Percentiles rank a stretch among this genome's conserved stretches.
Conservation (phyloP, 108 stramenopile species). For the Stephanodiscus triporus region DNA sequence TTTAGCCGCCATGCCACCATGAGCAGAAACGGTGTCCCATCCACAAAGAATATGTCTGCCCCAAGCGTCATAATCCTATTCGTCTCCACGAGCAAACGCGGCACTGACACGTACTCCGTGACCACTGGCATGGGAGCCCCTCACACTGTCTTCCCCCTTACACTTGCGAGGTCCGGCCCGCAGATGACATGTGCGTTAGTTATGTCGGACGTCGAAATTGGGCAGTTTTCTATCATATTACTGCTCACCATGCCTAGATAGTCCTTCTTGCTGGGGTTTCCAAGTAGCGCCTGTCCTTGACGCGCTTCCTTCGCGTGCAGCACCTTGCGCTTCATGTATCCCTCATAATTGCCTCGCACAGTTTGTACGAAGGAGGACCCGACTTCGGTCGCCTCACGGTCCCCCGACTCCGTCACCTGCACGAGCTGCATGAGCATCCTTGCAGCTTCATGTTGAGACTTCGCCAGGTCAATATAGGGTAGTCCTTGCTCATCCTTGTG, state of each 20-base stretch:
- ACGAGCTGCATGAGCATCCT: neutral
- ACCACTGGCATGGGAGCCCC: constrained; percentile 12
- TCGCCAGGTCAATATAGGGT: neutral
- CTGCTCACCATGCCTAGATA: constrained; percentile 28
- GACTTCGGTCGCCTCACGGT: no score
- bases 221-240: constrained; percentile 28
- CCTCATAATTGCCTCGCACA: constrained; percentile 2
- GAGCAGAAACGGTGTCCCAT: no score
- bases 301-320: no score
- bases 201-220: constrained; percentile 22
- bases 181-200: constrained; percentile 22
- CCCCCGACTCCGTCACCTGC: neutral
- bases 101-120: constrained; percentile 19
- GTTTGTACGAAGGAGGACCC: constrained; percentile 13
- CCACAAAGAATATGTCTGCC: constrained; percentile 10
- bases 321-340: no score
- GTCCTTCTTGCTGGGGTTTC: neutral
- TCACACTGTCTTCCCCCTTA: constrained; percentile 36
- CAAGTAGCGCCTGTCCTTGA: no score
- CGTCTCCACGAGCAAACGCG: constrained; percentile 9
- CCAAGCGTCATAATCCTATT: constrained; percentile 29
- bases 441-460: neutral
- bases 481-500: constrained; percentile 6
- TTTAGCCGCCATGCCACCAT: constrained; percentile 33
- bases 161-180: constrained; percentile 31